These are phyloP conservation scores for Podospora fimiseda DNA, from an alignment of 495 filamentous ascomycete genomes.

Conservation along the genomic window DNA sequence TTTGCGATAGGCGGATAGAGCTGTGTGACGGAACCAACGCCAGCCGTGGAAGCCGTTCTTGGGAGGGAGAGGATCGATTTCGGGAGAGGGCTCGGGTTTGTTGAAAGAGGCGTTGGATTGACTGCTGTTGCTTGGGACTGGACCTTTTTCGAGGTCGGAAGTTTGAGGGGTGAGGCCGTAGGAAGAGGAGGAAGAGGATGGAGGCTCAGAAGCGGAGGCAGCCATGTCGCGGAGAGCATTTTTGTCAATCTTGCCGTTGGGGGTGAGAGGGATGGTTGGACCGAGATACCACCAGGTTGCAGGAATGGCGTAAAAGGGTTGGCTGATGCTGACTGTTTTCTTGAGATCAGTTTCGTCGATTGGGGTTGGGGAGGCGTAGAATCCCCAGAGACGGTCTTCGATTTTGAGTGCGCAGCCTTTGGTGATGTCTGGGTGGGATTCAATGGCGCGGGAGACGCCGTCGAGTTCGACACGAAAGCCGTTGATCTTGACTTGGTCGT, in stretches of 20 bases:
- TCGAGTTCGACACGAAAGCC: constrained; percentile 38
- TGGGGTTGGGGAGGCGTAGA: constrained; percentile 19
- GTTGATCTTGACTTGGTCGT: constrained; percentile 38
- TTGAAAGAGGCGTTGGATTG: neutral
- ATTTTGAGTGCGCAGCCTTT: constrained; percentile 31
- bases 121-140: constrained; percentile 5
- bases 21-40: constrained; percentile 14
- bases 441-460: constrained; percentile 29
- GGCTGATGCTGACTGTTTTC: constrained; percentile 10
- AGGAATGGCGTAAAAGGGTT: constrained; percentile 35
- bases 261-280: constrained; percentile 24
- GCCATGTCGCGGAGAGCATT: constrained; percentile 14
- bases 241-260: constrained; percentile 39
- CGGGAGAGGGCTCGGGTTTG: constrained; percentile 1
- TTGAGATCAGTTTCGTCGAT: constrained; percentile 14
- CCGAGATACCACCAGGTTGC: constrained; percentile 19
- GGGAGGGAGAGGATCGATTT: neutral
- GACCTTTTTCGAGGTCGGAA: neutral
- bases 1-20: constrained; percentile 7
- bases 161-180: neutral
- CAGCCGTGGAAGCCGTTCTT: neutral
- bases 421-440: constrained; percentile 18
- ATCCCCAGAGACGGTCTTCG: constrained; percentile 27
- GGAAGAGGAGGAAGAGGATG: neutral
- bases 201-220: neutral